Evolutionary conservation across 2,329 filamentous ascomycete genomes (phyloP), one percentile per base, ranked within the genome.

Genomic region (Diaporthe helianthi): DNA sequence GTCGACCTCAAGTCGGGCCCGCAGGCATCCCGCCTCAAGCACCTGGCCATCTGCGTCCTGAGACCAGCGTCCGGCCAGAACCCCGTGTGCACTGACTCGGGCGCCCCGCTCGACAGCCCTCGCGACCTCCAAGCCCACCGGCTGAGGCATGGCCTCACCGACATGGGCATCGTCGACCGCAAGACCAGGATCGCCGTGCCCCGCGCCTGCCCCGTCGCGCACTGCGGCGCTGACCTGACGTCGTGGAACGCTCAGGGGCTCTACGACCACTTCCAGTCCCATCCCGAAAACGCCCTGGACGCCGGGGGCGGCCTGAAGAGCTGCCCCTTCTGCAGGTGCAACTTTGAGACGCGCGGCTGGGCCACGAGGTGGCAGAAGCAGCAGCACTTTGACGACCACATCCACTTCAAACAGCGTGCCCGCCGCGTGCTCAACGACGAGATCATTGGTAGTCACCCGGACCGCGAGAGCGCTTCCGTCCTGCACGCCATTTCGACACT

Each of bases 371-470:
- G 12, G n/a, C 33, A 71, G 22, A 67, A 71, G 49, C 54, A 63
- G 33, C 47, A 44, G 17, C 69, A 71, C 63, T 52, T 71, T 9
- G 33, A 69, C 13, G 69, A 69, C 55, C 69, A 71, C 65, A 19
- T 71, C 44, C 67, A 71, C 69, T 22, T 69, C 29, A 41, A 58
- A 2, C 22, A 26, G 24, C 65, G 66, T 15, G 19, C 15, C 29
- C 17, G 26, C 4, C 69, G 69, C 22, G 58, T 69, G 46, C 36
- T 44, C 22, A 46, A 58, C 15, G 69, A 71, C 24, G 52, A 69
- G 36, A 49, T 49, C 36, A 38, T 41, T 38, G 33, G 31, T 19
- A 65, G 36, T 47, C 8, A 24, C 5, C 2, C 15, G 17, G 44
- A 71, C 60, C 15, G 41, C 24, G 22, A 38, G 24, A 63, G 54